Percentiles rank a stretch among this genome's conserved stretches.
Evolutionary conservation across 2,329 filamentous ascomycete genomes (phyloP).

Genomic region (Monilinia polystroma): DNA sequence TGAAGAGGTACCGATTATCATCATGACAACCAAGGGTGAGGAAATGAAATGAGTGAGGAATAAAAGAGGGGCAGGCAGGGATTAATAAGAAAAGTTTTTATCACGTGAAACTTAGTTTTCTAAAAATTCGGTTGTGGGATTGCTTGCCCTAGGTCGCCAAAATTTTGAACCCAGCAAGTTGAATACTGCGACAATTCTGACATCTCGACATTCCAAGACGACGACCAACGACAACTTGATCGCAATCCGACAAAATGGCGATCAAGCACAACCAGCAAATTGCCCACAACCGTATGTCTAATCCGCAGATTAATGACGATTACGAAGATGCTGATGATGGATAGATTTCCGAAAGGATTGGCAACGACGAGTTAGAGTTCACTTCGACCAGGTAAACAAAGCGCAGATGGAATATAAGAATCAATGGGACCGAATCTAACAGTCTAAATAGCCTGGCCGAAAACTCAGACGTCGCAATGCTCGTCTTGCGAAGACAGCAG

Average conservation of each 20-base stretch:
- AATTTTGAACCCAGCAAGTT: constrained; percentile 21
- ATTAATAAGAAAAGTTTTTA: background rate
- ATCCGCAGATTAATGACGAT: constrained; percentile 36
- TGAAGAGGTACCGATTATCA: background rate
- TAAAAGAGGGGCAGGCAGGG: constrained; percentile 16
- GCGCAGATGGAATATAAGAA: constrained; percentile 28
- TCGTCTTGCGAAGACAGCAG: constrained; percentile 91
- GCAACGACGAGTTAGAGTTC: constrained; percentile 97
- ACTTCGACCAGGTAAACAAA: constrained; percentile 94
- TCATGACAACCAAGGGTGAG: background rate
- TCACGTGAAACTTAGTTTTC: constrained; percentile 21
- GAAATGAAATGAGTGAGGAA: constrained; percentile 4
- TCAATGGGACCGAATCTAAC: constrained; percentile 39
- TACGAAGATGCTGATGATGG: constrained; percentile 39
- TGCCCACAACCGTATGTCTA: constrained; percentile 82
- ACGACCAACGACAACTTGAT: constrained; percentile 36
- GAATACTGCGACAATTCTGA: constrained; percentile 29
- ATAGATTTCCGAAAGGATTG: constrained; percentile 99
- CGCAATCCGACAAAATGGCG: constrained; percentile 54
- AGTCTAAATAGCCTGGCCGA: constrained; percentile 74
- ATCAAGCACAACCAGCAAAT: constrained; percentile 99
- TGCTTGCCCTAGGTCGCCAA: constrained; percentile 24
- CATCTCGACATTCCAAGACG: constrained; percentile 26
- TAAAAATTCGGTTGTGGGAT: constrained; percentile 26
- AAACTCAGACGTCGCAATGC: constrained; percentile 91